Percentiles rank a stretch among this genome's conserved stretches.
Evolutionary conservation across 176 grass and related monocot species (phyloP).

Genomic region (Carex parvula): DNA sequence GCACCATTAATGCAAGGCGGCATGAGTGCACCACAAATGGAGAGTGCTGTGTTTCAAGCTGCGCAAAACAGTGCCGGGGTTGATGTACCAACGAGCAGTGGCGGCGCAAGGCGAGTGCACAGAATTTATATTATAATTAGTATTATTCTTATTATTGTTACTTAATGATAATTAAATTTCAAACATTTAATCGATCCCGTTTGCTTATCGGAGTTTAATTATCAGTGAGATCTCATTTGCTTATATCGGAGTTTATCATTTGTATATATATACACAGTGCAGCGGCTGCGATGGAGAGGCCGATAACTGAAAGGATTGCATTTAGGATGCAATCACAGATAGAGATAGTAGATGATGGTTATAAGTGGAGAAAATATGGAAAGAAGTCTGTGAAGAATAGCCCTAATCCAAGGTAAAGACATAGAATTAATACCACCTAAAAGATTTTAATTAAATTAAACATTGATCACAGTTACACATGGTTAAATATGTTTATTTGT

Average conservation of each 20-base stretch:
- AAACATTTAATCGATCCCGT: no score
- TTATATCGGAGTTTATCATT: not conserved
- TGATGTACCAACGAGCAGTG: conserved; percentile 24
- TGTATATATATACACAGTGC: not conserved
- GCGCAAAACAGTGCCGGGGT: not conserved
- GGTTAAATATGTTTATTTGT: not conserved
- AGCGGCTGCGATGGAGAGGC: not conserved
- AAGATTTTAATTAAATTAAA: not conserved
- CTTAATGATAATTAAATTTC: no score
- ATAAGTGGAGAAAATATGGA: conserved; percentile 97
- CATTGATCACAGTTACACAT: no score
- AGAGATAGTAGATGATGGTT: conserved; percentile 85
- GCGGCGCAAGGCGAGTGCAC: not conserved
- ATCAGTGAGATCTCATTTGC: not conserved
- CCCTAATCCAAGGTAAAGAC: conserved; percentile 69
- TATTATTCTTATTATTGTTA: not conserved
- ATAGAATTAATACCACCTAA: not conserved
- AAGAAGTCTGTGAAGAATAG: conserved; percentile 92
- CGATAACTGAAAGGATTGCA: conserved; percentile 49
- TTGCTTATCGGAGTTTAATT: no score
- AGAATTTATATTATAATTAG: not conserved
- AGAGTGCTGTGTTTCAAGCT: not conserved
- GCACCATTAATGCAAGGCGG: not conserved
- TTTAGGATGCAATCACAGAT: conserved; percentile 72
- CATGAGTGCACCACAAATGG: not conserved